A percentile compares a stretch with the other conserved stretches of the same genome.
Evolutionary conservation across 2,329 filamentous ascomycete species (phyloP).

Genomic region (Fusarium virguliforme): DNA sequence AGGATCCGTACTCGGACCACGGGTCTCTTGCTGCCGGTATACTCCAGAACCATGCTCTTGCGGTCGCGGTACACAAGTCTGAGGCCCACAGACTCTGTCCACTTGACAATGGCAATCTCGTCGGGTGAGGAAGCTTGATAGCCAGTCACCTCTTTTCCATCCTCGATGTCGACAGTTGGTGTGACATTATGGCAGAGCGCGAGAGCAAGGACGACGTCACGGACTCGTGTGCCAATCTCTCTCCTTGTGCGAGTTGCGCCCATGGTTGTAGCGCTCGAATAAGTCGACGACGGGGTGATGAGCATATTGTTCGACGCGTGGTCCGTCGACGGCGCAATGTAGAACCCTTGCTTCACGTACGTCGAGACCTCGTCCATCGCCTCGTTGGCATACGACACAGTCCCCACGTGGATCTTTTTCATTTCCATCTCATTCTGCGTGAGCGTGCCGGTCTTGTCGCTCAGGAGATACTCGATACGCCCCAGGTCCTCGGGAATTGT

Average conservation of each 20-base stretch:
- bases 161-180: constrained; percentile 82
- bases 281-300: constrained; percentile 83
- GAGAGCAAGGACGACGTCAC: constrained; percentile 92
- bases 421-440: constrained; percentile 99
- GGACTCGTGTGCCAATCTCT: constrained; percentile 93
- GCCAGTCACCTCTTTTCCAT: constrained; percentile 82
- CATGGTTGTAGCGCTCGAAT: constrained; percentile 72
- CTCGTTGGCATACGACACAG: constrained; percentile 97
- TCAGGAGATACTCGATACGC: constrained; percentile 94
- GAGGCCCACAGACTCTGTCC: constrained; percentile 93
- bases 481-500: constrained; percentile 98
- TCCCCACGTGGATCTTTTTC: constrained; percentile 98
- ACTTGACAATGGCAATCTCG: constrained; percentile 97
- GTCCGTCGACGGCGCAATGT: constrained; percentile 65
- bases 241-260: constrained; percentile 86
- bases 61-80: constrained; percentile 89
- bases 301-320: constrained; percentile 66
- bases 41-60: constrained; percentile 86
- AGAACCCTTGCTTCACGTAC: constrained; percentile 89
- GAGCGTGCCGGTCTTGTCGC: constrained; percentile 97
- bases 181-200: constrained; percentile 98
- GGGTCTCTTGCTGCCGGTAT: constrained; percentile 78
- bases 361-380: constrained; percentile 97
- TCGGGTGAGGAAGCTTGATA: constrained; percentile 98
- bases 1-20: constrained; percentile 91